Conservation (phyloP, 495 filamentous ascomycete genomes). For the Annulohypoxylon bovei region DNA sequence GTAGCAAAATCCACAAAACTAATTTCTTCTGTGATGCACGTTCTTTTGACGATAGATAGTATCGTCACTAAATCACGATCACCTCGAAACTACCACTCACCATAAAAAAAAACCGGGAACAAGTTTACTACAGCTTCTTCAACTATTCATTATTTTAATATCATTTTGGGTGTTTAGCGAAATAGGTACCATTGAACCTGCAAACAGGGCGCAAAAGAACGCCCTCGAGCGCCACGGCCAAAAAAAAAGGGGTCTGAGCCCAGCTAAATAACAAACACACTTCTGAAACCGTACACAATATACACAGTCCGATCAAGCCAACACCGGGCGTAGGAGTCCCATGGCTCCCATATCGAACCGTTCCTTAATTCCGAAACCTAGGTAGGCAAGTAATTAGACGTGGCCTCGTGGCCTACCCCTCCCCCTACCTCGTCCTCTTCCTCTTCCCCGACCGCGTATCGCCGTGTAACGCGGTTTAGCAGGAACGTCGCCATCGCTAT, state of each 20-base stretch:
- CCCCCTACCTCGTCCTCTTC: constrained; percentile 36
- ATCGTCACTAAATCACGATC: no score
- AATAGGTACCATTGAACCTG: neutral
- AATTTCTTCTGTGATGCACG: no score
- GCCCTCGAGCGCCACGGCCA: neutral
- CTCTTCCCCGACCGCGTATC: constrained; percentile 36
- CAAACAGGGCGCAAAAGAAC: neutral
- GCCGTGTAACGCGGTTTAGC: constrained; percentile 1
- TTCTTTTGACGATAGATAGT: no score
- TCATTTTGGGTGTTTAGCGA: neutral
- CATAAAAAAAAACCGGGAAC: no score
- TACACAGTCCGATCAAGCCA: neutral
- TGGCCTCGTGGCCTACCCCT: constrained; percentile 19
- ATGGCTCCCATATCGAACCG: neutral
- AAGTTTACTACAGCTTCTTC: no score
- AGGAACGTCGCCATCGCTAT: constrained; percentile 24
- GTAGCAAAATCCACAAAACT: no score
- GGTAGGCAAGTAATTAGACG: neutral
- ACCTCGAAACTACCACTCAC: no score
- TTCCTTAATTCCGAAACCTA: neutral
- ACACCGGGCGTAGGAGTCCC: neutral
- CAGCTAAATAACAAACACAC: neutral
- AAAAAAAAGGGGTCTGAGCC: neutral
- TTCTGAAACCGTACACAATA: neutral
- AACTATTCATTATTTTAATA: no score